Conservation (phyloP, 2,329 filamentous ascomycete genomes). For the Pseudogymnoascus sp. region DNA sequence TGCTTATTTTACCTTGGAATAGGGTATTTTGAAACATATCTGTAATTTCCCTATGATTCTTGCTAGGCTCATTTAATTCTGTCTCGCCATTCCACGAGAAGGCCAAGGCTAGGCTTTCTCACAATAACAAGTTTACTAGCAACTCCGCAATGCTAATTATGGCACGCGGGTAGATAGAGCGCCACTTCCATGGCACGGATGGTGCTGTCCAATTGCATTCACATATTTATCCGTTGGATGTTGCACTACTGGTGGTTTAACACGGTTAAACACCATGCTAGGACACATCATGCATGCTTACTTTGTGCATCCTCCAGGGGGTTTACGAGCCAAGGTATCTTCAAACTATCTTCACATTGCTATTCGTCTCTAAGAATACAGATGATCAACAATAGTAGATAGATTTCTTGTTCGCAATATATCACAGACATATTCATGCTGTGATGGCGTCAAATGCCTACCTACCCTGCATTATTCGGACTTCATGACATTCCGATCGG, state of each 20-base stretch:
- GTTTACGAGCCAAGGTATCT: not conserved
- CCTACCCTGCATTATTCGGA: not conserved
- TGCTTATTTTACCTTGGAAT: not conserved
- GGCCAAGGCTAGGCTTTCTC: not conserved
- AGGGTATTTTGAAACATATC: not conserved
- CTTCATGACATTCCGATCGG: not conserved
- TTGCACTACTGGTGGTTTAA: not conserved
- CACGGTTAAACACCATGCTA: constrained; percentile 1
- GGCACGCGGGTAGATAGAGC: not conserved
- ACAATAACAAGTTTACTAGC: not conserved
- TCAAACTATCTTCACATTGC: not conserved
- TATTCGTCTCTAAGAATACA: not conserved
- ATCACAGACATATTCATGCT: not conserved
- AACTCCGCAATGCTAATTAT: not conserved
- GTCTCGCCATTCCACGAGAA: not conserved
- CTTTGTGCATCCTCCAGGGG: not conserved
- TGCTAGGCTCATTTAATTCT: too few relatives aligned
- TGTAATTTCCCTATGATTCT: not conserved
- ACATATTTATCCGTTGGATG: not conserved
- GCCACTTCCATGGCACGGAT: not conserved
- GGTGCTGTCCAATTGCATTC: not conserved
- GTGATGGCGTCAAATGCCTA: not conserved
- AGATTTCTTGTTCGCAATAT: not conserved
- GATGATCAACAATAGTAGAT: not conserved
- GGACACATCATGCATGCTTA: not conserved